phyloP scores from a whole-genome alignment of 176 grass and related monocot species.

The Oryza rufipogon region DNA sequence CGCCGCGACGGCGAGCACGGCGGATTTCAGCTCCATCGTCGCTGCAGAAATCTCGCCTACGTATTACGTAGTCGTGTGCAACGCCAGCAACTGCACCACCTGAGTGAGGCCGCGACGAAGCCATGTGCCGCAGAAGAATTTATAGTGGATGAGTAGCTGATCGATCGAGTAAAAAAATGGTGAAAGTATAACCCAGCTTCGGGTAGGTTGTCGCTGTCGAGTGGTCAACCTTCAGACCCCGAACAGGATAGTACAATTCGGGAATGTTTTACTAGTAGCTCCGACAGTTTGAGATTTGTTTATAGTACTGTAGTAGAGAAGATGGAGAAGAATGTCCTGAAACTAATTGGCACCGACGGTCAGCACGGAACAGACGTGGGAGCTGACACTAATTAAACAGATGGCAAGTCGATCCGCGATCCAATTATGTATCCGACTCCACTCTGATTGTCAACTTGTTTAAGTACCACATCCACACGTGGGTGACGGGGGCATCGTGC shows the following conservation, averaged over 20 bases:
- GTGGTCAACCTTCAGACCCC: background rate
- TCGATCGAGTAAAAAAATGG: background rate
- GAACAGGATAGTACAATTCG: background rate
- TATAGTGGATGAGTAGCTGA: background rate
- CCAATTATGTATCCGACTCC: too few species aligned
- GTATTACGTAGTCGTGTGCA: background rate
- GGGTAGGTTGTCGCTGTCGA: background rate
- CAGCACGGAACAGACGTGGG: background rate
- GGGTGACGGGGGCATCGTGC: background rate
- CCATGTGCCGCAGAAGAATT: background rate
- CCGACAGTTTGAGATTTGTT: background rate
- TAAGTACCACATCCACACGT: background rate
- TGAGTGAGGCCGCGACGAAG: conserved; percentile 11
- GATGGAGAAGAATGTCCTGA: background rate
- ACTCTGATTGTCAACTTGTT: background rate
- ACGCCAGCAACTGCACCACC: background rate
- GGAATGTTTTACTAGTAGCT: conserved; percentile 10
- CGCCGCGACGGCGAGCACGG: background rate
- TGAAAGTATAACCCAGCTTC: background rate
- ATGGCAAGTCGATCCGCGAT: too few species aligned
- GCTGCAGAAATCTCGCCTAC: background rate
- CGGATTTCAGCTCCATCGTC: conserved; percentile 30
- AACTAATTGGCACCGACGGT: conserved; percentile 25
- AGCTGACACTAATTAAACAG: background rate
- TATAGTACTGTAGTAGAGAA: too few species aligned